Base-by-base conservation (phyloP, 768 basidiomycete genomes). In the Tulasnella sp. region DNA sequence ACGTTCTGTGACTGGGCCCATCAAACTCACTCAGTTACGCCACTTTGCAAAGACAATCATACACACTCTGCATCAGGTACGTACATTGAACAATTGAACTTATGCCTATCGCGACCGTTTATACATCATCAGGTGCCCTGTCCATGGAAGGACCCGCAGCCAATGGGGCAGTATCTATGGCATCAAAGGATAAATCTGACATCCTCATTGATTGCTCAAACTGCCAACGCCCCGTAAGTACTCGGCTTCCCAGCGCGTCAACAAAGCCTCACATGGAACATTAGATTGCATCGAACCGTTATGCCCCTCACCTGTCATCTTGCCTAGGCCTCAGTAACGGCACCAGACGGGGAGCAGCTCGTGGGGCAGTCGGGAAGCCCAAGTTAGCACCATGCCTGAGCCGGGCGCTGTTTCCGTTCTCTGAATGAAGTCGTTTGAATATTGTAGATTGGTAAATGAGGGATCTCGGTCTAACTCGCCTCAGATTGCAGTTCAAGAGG, bases 231-330 rank as follows among this genome's bases (percentile, higher is more conserved):
- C 2, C 51, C 9, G 59, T 61, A 17, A 23, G 59, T 30, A 4
- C 2, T 3, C 27, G 4, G 41, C 38, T 11, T 17, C 17, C 47
- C 9, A 7, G n/a, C 26, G 8, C 26, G 8, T 8, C 21, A n/a
- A 44, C 9, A 21, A 5, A n/a, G n/a, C 4, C 52, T 24, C 8
- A 44, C 30, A 27, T 24, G 42, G 23, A 1, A 26, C 29, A 32
- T 11, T 30, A 61, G 59, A 41, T 61, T 15, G 59, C 59, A 3
- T 61, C 59, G 26, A 61, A 61, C 27, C 59, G 59, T 30, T 61
- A 41, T 38, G 59, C 59, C 3, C 59, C 59, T 9, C 59, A 61
- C 30, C 24, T 61, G 4, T 51, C 30, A 11, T 27, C 55, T 3
- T 61, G 59, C 24, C 29, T 61, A 51, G 59, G 59, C 8, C 50